phyloP scores from a whole-genome alignment of 768 basidiomycete species.

The Hypsizygus marmoreus region DNA sequence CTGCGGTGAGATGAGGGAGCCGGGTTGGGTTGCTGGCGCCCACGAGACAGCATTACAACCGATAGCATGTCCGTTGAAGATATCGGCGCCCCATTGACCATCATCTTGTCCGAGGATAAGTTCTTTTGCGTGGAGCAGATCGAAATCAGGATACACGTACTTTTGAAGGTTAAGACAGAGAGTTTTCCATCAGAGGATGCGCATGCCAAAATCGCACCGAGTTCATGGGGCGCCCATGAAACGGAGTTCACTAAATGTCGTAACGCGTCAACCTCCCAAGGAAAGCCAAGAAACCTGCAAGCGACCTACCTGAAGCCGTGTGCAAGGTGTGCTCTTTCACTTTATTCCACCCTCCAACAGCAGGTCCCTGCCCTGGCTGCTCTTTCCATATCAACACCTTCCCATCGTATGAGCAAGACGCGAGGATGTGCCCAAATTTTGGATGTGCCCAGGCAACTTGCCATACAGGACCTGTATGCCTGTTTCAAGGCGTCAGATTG shows the following conservation, averaged over 20 bases:
- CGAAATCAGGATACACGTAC: conserved; percentile 43
- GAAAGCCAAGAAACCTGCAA: not conserved
- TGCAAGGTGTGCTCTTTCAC: conserved; percentile 96
- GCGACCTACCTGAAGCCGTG: conserved; percentile 82
- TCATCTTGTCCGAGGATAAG: conserved; percentile 60
- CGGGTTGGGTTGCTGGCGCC: conserved; percentile 90
- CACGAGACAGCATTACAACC: conserved; percentile 98
- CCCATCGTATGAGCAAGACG: conserved; percentile 98
- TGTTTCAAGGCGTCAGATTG: conserved; percentile 29
- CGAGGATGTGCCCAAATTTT: conserved; percentile 94
- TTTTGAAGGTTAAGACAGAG: conserved; percentile 96
- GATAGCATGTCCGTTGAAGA: conserved; percentile 94
- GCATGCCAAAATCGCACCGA: conserved; percentile 95
- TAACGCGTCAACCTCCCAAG: too few relatives aligned
- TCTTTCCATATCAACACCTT: conserved; percentile 99
- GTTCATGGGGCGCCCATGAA: conserved; percentile 98
- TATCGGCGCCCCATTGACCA: conserved; percentile 93
- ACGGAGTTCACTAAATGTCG: conserved; percentile 99
- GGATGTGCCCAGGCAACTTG: conserved; percentile 98
- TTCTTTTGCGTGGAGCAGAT: not conserved
- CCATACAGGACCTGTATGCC: conserved; percentile 98
- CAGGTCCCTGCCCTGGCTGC: conserved; percentile 58
- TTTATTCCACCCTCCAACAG: conserved; percentile 78
- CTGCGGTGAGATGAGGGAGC: conserved; percentile 77
- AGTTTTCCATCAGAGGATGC: conserved; percentile 97